Evolutionary conservation across 495 filamentous ascomycete genomes (phyloP).

Genomic region (Penicillium waksmanii): DNA sequence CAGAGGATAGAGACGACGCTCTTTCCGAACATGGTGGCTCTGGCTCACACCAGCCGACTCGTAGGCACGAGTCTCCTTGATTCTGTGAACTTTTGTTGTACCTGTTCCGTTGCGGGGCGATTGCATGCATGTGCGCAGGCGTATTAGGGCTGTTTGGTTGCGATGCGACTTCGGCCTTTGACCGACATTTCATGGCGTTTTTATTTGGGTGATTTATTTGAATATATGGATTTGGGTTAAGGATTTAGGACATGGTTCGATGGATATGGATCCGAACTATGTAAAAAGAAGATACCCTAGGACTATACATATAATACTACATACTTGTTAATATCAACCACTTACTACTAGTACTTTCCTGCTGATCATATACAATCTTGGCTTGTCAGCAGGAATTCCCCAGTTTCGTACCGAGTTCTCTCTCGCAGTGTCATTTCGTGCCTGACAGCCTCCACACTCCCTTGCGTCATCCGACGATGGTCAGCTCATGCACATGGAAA

Average conservation of each 20-base stretch:
- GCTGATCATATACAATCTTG: neutral
- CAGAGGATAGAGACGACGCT: conserved; percentile 19
- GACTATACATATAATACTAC: conserved; percentile 6
- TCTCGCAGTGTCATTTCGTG: neutral
- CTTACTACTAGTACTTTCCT: neutral
- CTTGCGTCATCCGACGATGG: neutral
- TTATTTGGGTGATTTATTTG: conserved; percentile 1
- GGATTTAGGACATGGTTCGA: neutral
- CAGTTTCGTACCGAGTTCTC: too few relatives aligned
- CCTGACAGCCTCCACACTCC: neutral
- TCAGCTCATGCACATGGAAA: neutral
- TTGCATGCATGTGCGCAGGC: conserved; percentile 6
- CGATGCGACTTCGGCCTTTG: neutral
- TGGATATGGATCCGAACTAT: neutral
- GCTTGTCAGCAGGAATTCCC: too few relatives aligned
- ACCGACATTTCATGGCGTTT: conserved; percentile 14
- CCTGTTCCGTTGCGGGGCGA: neutral
- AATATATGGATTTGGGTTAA: neutral
- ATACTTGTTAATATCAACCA: neutral
- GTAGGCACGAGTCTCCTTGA: conserved; percentile 1
- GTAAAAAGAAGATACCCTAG: conserved; percentile 20
- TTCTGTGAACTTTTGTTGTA: neutral
- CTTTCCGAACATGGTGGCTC: conserved; percentile 1
- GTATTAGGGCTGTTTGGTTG: neutral
- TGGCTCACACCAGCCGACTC: conserved; percentile 2